Conservation (phyloP, 2,329 filamentous ascomycete genomes). For the Diaporthe australafricana region DNA sequence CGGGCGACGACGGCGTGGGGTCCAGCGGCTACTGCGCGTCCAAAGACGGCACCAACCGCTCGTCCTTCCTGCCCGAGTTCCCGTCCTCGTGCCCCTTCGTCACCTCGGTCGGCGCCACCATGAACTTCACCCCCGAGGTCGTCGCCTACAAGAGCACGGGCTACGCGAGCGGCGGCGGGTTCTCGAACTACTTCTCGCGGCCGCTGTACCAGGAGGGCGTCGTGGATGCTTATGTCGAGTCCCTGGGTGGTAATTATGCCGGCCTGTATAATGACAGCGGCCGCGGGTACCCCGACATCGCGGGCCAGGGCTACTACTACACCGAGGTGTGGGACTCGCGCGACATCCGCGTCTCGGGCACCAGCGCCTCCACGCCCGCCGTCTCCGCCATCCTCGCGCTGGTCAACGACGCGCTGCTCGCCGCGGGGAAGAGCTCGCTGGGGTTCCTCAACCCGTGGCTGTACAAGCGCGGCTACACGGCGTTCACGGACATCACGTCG, state of each 20-base stretch:
- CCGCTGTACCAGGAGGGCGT: constrained; percentile 58
- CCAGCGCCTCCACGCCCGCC: constrained; percentile 65
- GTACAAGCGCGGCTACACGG: constrained; percentile 55
- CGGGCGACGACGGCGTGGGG: constrained; percentile 65
- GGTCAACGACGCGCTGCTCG: constrained; percentile 65
- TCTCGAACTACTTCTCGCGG: constrained; percentile 61
- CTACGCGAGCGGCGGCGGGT: constrained; percentile 62
- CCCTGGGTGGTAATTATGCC: constrained; percentile 54
- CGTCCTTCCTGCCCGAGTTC: constrained; percentile 56
- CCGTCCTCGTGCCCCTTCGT: constrained; percentile 66
- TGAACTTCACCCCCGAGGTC: constrained; percentile 46
- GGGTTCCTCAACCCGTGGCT: constrained; percentile 66
- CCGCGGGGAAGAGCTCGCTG: constrained; percentile 58
- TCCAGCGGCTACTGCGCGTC: constrained; percentile 46
- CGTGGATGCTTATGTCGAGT: constrained; percentile 54
- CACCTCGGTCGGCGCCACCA: constrained; percentile 70
- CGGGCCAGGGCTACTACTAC: constrained; percentile 70
- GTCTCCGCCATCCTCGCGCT: constrained; percentile 66
- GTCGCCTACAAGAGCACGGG: constrained; percentile 40
- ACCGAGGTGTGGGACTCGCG: constrained; percentile 48
- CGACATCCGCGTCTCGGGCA: constrained; percentile 51
- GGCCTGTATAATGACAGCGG: constrained; percentile 58
- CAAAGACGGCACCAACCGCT: constrained; percentile 45
- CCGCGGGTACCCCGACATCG: constrained; percentile 63
- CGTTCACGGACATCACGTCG: constrained; percentile 52